Evolutionary conservation across 1,139 yeast genomes (phyloP), one percentile per base, ranked within the genome.

Genomic region (Scheffersomyces quercinus): DNA sequence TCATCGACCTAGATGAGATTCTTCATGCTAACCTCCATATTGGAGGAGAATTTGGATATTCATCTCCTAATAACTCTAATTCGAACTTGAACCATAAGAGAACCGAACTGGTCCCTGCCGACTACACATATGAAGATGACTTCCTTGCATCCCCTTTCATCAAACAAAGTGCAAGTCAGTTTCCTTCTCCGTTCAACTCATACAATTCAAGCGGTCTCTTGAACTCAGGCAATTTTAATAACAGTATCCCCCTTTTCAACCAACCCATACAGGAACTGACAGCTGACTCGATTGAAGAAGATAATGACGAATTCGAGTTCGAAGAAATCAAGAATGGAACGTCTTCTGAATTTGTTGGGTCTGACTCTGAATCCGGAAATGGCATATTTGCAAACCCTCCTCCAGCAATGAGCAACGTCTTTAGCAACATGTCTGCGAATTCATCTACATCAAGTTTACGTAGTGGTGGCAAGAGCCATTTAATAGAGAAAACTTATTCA

Each of bases 1-100:
- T 81, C 29, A 83, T 83, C 33, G 85, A 83, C 54, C 64, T 83
- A 44, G 87, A 83, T 54, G 81, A 80, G 43, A 82, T 83, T 11
- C 63, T 79, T 13, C 75, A 74, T 46, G 70, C 73, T 6, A 67
- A 65, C 51, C 49, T 65, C 39, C 70, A 69, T 43, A 62, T 66
- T 16, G 65, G 67, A 6, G 60, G 42, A 16, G n/a, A 45, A 7
- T 48, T 50, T 38, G 28, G 41, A n/a, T 10, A 14, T 20, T 31
- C 35, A 10, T 44, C 48, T 3, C 37, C 35, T 16, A 49, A 44
- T 16, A 40, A 42, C 26, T 48, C 52, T 10, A 45, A 30, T 14
- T 28, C 36, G 10, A 42, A 31, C 36, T 44, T 43, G n/a, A 38
- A 36, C 26, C 81, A 73, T 52, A 67, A 75, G 55, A 63, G 80